Evolutionary conservation across 1,284 basidiomycete species (phyloP), one percentile per base, ranked within the genome.

Genomic region (Cystobasidium sp.): DNA sequence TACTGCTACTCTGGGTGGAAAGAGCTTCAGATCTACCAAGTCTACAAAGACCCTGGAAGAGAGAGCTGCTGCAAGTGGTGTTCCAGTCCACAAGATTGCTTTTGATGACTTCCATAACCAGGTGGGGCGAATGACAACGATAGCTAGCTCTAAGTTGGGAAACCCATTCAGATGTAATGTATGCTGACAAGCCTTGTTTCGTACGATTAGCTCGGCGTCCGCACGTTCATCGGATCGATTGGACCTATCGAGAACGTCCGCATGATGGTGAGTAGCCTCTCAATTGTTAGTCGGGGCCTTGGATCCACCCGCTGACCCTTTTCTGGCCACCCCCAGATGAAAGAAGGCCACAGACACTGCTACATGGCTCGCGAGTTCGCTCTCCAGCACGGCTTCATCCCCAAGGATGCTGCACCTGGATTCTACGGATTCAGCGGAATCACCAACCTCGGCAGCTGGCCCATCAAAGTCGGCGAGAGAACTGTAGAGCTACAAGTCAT

Each of bases 341-440:
- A 94, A 84, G 87, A 88, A n/a, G 95, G 96, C 6, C 92, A 99
- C 83, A 86, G 93, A 37, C 90, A 96, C 80, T 94, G 98, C 69
- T 99, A 99, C 83, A 90, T 99, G 75, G 96, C 94, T 22, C 88
- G 96, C 75, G 90, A 91, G 81, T 99, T 99, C 81, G 97, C 96
- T 0, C 85, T 91, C 76, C 88, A 89, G 79, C 89, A 97, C 82
- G 91, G 91, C 0, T 94, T 99, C 81, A 92, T 98, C 76, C 92
- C 93, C 14, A 85, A 86, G 47, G 92, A 95, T 78, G 91, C 94
- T 41, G 83, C 83, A 3, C 83, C 83, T 2, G 92, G 92, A 8
- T 86, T 89, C 76, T 94, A 94, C 79, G 94, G 93, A 22, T 95
- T 94, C 80, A 86, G 89, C 51, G 92, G 93, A 22, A 83, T 84